A percentile compares a stretch with the other conserved stretches of the same genome.
These are phyloP conservation scores for Rhynchosporium agropyri DNA, from an alignment of 2,329 filamentous ascomycete species.

Conservation along the genomic window DNA sequence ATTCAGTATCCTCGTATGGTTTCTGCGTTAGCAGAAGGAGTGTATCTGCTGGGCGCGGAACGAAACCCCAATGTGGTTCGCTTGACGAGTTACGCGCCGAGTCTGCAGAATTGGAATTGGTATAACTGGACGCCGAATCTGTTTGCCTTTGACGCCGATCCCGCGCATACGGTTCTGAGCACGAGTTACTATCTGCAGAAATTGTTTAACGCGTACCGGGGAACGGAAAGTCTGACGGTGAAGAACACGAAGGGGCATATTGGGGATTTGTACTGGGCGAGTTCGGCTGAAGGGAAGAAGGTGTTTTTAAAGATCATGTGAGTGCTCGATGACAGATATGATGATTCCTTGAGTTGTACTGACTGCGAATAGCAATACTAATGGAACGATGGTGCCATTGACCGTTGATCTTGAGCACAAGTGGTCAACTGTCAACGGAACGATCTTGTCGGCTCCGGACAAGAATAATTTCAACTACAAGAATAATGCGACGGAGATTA, in stretches of 20 bases:
- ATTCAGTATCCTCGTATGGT: conserved; percentile 31
- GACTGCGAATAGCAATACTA: conserved; percentile 25
- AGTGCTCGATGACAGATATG: conserved; percentile 13
- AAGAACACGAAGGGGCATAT: conserved; percentile 29
- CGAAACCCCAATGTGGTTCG: conserved; percentile 45
- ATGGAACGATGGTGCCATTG: conserved; percentile 25
- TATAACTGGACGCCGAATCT: conserved; percentile 38
- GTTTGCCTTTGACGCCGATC: conserved; percentile 34
- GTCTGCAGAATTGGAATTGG: conserved; percentile 43
- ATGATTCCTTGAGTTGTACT: background rate
- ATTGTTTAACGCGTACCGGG: conserved; percentile 34
- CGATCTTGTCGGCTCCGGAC: conserved; percentile 31
- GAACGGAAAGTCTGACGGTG: conserved; percentile 33
- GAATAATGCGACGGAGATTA: conserved; percentile 31
- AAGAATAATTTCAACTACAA: conserved; percentile 31
- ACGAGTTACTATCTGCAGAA: conserved; percentile 38
- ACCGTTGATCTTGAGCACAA: conserved; percentile 23
- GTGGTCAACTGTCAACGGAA: conserved; percentile 32
- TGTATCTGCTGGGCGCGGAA: conserved; percentile 34
- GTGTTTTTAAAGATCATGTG: conserved; percentile 34
- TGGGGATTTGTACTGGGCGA: conserved; percentile 43
- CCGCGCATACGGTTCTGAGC: conserved; percentile 30
- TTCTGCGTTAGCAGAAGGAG: conserved; percentile 31
- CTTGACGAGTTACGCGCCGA: conserved; percentile 44
- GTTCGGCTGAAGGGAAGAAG: conserved; percentile 29